Base-by-base conservation (phyloP, 2,329 filamentous ascomycete genomes). In the Claviceps citrina region DNA sequence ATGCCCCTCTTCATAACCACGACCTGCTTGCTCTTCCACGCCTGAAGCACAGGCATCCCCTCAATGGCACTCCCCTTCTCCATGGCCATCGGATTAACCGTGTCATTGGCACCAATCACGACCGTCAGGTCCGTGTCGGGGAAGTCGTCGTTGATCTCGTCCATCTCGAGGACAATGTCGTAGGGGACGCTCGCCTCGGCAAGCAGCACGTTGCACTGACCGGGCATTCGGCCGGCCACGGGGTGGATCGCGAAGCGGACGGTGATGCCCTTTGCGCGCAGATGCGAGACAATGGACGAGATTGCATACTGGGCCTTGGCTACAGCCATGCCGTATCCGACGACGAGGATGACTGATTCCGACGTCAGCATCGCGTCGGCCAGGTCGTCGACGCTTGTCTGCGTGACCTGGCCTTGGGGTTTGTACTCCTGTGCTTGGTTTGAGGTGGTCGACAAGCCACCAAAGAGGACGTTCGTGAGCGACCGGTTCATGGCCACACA, bases 81-180 rank as follows among this genome's bases (percentile, higher is more conserved):
- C 47, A 93, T 63, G 0, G 86, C 84, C 51, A 89, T 89, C 0
- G 86, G 86, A 53, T 94, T 93, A 28, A 93, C 86, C 0, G 86
- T 93, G 51, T 94, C 86, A 50, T 94, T 93, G 7, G 86, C 86
- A 3, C 86, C 86, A 52, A 93, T 93, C 0, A 93, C 85, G 3
- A 93, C 72, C 0, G 84, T 86, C 8, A 93, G 67, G 51, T 93
- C 86, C 0, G 86, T 93, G 22, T 91, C 81, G 6, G 69, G 60
- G 57, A 93, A 94, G 52, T 93, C 85, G 46, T 93, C 85, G 58
- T 93, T 94, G 63, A 93, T 93, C 65, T 94, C 86, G 50, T 93
- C 86, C 85, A 93, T 93, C 62, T 94, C 85, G 34, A 93, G 70
- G 22, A 93, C 85, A 41, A 93, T 89, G 51, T 94, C 86, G 52